Base-by-base conservation (phyloP, 176 grass and related monocot species). In the Pontederia paniculata region DNA sequence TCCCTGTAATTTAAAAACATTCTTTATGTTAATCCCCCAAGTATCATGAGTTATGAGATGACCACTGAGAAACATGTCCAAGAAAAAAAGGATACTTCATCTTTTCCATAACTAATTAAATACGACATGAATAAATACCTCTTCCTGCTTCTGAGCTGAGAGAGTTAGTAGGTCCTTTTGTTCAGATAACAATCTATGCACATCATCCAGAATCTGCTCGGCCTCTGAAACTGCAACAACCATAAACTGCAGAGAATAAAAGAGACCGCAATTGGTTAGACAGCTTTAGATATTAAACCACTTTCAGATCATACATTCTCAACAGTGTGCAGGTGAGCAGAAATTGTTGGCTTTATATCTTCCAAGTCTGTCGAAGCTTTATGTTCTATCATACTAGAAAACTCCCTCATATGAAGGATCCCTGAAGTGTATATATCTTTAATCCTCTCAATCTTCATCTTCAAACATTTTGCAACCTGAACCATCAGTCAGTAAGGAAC, bases 191-290 rank as follows among this genome's bases (percentile, higher is more conserved):
- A 81, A 95, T 71, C 18, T 60, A 44, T 60, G 47, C 72, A 88
- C 52, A 67, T 79, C 89, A 71, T 42, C 65, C 21, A 79, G 61
- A 60, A 95, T 55, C 70, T 74, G 78, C 52, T 88, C 75, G 12
- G 72, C 68, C 44, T 95, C 89, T 18, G 81, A 84, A 82, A 66
- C 69, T 68, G 80, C 80, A 67, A 65, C 45, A 45, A 71, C 69
- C 46, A 95, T 55, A 79, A 95, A 84, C 89, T 95, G 55, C 59
- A 79, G 17, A 65, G 20, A n/a, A n/a, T 41, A 52, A 9, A 66
- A 8, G 18, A 14, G 11, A 9, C 13, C 62, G 51, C n/a, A 74
- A 67, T 59, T 66, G 51, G 25, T 45, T 65, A 42, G 66, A 45
- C 20, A 48, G 52, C 54, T 50, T 51, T 8, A 55, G 63, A 68